Conservation (phyloP, 1,139 yeast genomes). For the Saccharomycopsis crataegensis region DNA sequence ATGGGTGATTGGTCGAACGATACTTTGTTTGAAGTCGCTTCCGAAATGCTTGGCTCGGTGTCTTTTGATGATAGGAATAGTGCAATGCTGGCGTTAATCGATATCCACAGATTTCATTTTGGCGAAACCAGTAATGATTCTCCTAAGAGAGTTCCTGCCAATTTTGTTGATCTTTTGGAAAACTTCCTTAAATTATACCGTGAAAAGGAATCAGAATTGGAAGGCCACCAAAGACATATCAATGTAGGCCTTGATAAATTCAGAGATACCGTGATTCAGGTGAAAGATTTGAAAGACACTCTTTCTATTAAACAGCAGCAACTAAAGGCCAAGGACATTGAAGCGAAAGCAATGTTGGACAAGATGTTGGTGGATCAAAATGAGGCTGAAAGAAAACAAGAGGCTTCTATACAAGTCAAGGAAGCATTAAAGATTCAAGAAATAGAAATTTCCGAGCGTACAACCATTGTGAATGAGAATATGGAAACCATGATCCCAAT, state of each 20-base stretch:
- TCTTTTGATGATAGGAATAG: constrained; percentile 52
- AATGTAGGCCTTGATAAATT: constrained; percentile 68
- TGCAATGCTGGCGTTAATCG: constrained; percentile 40
- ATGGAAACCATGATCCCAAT: constrained; percentile 49
- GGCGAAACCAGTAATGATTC: constrained; percentile 10
- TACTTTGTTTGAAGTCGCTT: constrained; percentile 46
- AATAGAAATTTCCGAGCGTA: constrained; percentile 47
- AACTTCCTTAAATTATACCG: constrained; percentile 41
- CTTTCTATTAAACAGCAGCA: constrained; percentile 47
- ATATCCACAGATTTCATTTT: constrained; percentile 34
- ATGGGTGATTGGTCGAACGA: constrained; percentile 73
- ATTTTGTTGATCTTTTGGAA: constrained; percentile 45
- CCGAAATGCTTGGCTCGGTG: constrained; percentile 34
- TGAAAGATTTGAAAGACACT: constrained; percentile 48
- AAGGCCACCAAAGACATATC: constrained; percentile 65
- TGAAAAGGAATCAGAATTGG: constrained; percentile 42
- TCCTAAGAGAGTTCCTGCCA: constrained; percentile 40
- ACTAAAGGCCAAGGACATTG: constrained; percentile 50
- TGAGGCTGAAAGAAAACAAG: constrained; percentile 86
- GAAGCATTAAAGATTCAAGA: constrained; percentile 66
- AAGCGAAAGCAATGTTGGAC: constrained; percentile 66
- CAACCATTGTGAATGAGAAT: constrained; percentile 35
- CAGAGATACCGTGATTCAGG: constrained; percentile 70
- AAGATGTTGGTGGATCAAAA: constrained; percentile 83
- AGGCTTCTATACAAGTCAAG: constrained; percentile 75